Base-by-base conservation (phyloP, 257 asterid genomes). In the Nicotiana obtusifolia region DNA sequence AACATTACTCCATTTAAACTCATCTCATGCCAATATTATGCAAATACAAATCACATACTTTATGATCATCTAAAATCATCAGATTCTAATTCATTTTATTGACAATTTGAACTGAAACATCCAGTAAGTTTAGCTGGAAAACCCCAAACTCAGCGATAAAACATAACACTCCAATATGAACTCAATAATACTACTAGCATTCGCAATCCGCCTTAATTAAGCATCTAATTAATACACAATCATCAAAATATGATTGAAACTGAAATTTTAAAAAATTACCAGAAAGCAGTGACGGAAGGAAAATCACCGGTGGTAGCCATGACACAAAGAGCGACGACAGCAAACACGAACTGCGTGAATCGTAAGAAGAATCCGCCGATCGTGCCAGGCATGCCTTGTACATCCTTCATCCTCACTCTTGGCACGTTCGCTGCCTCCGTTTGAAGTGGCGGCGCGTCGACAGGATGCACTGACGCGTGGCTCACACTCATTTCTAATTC, bases 371-470 rank as follows among this genome's bases (percentile, higher is more conserved):
- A 86, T 73, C 99, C 98, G 22, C 97, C 97, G 82, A 93, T 87
- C 24, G 99, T 96, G 64, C 97, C 99, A 78, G 99, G 99, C 98
- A 92, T 96, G 37, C 99, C 99, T 71, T 94, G 99, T 57, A 94
- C 82, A 84, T 96, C 98, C 86, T 89, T 93, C 98, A 94, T 96
- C 91, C 98, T 90, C 82, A 88, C 94, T 88, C 97, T 90, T 80
- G 95, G 97, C 64, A 87, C 87, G 86, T 90, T 89, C 44, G 94
- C 97, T 19, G 93, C 95, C 82, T 94, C 98, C 59, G 97, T 94
- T 90, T 92, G 97, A 84, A 88, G 73, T 87, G 97, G 97, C 89
- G 98, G 98, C 87, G 91, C 97, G 87, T 91, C 98, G 65, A 91
- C 95, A 4, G 99, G 99, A 85, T 96, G 98, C 86, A 96, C 97